phyloP scores from a whole-genome alignment of 306 rosid genomes.

The Pyrus pyrifolia region DNA sequence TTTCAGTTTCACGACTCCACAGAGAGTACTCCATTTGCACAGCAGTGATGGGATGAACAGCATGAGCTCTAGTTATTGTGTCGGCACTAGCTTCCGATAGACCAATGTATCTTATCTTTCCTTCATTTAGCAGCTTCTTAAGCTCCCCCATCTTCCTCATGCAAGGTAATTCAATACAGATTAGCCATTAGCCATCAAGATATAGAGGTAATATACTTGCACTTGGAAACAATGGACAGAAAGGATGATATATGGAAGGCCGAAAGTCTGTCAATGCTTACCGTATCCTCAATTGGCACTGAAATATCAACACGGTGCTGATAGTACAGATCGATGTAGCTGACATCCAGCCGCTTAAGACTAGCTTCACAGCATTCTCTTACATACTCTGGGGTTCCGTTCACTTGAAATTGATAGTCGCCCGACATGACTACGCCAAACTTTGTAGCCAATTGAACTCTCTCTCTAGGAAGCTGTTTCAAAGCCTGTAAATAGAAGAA shows the following conservation, averaged over 20 bases:
- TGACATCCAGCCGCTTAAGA: constrained; percentile 39
- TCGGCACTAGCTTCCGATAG: constrained; percentile 52
- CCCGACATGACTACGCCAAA: constrained; percentile 36
- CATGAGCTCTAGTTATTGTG: constrained; percentile 59
- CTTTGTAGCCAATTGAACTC: constrained; percentile 63
- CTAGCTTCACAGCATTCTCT: constrained; percentile 64
- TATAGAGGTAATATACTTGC: too few species aligned
- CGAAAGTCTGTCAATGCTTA: constrained; percentile 27
- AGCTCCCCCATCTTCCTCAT: constrained; percentile 35
- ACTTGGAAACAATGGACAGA: not conserved
- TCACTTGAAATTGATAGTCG: constrained; percentile 20
- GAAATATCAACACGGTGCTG: constrained; percentile 53
- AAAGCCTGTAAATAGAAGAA: constrained; percentile 42
- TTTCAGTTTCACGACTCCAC: constrained; percentile 59
- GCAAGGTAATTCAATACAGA: not conserved
- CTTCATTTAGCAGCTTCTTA: constrained; percentile 55
- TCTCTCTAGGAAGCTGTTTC: constrained; percentile 60
- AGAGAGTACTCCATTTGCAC: constrained; percentile 69
- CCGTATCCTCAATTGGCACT: constrained; percentile 70
- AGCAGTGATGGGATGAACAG: constrained; percentile 75
- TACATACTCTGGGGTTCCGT: constrained; percentile 55
- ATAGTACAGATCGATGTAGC: constrained; percentile 52
- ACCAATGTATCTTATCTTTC: constrained; percentile 56
- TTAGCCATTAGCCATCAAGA: too few species aligned
- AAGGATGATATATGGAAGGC: not conserved